Conservation (phyloP, 2,329 filamentous ascomycete species). For the Bipolaris oryzae region DNA sequence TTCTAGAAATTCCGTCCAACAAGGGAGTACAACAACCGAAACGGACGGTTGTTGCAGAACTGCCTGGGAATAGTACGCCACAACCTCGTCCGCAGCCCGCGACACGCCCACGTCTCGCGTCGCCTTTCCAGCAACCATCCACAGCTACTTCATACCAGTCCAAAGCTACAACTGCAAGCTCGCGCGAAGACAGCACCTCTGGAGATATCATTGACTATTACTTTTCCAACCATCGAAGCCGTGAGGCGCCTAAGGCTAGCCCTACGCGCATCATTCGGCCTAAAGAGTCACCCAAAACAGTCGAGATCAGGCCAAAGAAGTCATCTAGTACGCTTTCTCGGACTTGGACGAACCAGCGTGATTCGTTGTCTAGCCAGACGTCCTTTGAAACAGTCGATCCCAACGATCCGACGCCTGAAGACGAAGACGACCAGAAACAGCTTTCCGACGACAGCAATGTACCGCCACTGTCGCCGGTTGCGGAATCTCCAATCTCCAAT, state of each 20-base stretch:
- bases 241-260: slow-evolving; percentile 21
- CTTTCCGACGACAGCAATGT: slow-evolving; percentile 30
- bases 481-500: slow-evolving; percentile 52
- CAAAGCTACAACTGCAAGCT: slow-evolving; percentile 27
- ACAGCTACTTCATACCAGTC: slow-evolving; percentile 24
- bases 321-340: slow-evolving; percentile 36
- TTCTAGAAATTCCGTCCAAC: slow-evolving; percentile 41
- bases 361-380: slow-evolving; percentile 48
- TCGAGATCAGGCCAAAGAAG: slow-evolving; percentile 31
- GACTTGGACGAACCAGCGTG: slow-evolving; percentile 39
- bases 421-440: slow-evolving; percentile 48
- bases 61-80: slow-evolving; percentile 17
- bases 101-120: slow-evolving; percentile 17
- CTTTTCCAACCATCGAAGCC: slow-evolving; percentile 29
- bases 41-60: slow-evolving; percentile 13
- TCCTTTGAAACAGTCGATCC: slow-evolving; percentile 55
- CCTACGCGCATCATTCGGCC: slow-evolving; percentile 17
- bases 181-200: slow-evolving; percentile 27
- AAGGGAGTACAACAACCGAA: slow-evolving; percentile 36
- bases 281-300: slow-evolving; percentile 26
- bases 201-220: slow-evolving; percentile 48
- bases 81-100: slow-evolving; percentile 13
- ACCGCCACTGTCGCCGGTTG: slow-evolving; percentile 48
- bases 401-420: slow-evolving; percentile 55
- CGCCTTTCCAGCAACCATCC: slow-evolving; percentile 21